These are phyloP conservation scores for Cephaloascus fragrans DNA, from an alignment of 805 yeast species.

Conservation along the genomic window DNA sequence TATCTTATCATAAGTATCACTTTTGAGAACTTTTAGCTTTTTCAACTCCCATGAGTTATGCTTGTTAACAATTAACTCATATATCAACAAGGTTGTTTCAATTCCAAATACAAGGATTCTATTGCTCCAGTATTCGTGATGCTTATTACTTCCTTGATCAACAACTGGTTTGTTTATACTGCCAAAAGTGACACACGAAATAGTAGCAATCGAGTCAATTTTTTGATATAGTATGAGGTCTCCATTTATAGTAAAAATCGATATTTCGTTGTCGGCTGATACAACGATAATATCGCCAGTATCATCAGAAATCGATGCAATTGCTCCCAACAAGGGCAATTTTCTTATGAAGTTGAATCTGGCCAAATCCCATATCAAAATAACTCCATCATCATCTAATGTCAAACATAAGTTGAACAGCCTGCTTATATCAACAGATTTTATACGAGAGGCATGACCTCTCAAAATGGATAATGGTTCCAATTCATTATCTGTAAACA, in stretches of 20 bases:
- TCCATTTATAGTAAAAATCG: constrained; percentile 47
- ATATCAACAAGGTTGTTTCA: constrained; percentile 9
- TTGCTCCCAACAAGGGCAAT: constrained; percentile 10
- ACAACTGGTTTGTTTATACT: constrained; percentile 17
- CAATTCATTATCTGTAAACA: constrained; percentile 11
- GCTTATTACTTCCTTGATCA: constrained; percentile 12
- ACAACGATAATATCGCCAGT: constrained; percentile 42
- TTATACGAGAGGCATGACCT: constrained; percentile 46
- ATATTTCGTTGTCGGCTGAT: constrained; percentile 13
- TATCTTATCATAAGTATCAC: constrained; percentile 9
- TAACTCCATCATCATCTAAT: constrained; percentile 43
- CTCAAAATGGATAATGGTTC: constrained; percentile 37
- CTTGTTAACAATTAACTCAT: constrained; percentile 11
- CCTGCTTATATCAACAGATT: constrained; percentile 35
- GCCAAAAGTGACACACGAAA: constrained; percentile 18
- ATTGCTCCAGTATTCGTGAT: constrained; percentile 26
- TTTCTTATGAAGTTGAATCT: constrained; percentile 39
- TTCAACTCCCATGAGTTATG: constrained; percentile 5
- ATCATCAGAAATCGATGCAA: constrained; percentile 40
- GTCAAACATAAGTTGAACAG: constrained; percentile 47
- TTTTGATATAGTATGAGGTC: constrained; percentile 18
- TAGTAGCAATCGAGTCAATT: constrained; percentile 5
- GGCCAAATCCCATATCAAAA: constrained; percentile 57
- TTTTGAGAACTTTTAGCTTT: constrained; percentile 2
- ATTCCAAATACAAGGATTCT: constrained; percentile 19